Percentiles rank a stretch among this genome's conserved stretches.
phyloP scores from a whole-genome alignment of 805 yeast genomes.

The Candida caryicola region DNA sequence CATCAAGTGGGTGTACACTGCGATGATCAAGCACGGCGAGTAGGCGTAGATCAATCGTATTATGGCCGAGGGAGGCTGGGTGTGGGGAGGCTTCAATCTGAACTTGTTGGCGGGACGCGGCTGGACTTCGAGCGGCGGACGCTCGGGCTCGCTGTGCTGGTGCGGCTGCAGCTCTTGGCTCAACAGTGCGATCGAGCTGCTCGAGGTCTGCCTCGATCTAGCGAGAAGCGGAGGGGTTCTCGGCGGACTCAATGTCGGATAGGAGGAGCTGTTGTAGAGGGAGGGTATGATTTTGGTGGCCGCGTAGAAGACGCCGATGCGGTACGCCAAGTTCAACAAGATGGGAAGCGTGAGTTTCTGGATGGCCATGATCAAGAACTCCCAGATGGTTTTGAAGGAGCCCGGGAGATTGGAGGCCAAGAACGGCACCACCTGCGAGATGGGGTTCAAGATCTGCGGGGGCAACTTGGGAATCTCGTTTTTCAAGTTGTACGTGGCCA shows the following conservation, averaged over 20 bases:
- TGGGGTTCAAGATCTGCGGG: conserved; percentile 25
- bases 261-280: conserved; percentile 43
- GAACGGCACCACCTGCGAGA: conserved; percentile 36
- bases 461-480: conserved; percentile 38
- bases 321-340: conserved; percentile 73
- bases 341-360: conserved; percentile 77
- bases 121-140: too few species aligned
- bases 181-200: neutral
- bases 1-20: conserved; percentile 91
- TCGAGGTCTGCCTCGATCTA: conserved; percentile 33
- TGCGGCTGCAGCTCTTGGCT: neutral
- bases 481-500: conserved; percentile 31
- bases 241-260: conserved; percentile 35
- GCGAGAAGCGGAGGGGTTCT: conserved; percentile 35
- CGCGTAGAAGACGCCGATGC: conserved; percentile 83
- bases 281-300: conserved; percentile 94
- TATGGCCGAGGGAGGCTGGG: conserved; percentile 31
- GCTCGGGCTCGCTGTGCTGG: neutral
- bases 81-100: conserved; percentile 15
- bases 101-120: conserved; percentile 7
- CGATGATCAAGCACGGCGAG: conserved; percentile 91
- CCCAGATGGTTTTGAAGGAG: conserved; percentile 54
- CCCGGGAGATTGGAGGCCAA: conserved; percentile 52
- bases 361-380: conserved; percentile 48
- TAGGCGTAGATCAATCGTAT: conserved; percentile 74